These are phyloP conservation scores for Apiotrichum sp. DNA, from an alignment of 1,284 basidiomycete genomes.

Conservation along the genomic window DNA sequence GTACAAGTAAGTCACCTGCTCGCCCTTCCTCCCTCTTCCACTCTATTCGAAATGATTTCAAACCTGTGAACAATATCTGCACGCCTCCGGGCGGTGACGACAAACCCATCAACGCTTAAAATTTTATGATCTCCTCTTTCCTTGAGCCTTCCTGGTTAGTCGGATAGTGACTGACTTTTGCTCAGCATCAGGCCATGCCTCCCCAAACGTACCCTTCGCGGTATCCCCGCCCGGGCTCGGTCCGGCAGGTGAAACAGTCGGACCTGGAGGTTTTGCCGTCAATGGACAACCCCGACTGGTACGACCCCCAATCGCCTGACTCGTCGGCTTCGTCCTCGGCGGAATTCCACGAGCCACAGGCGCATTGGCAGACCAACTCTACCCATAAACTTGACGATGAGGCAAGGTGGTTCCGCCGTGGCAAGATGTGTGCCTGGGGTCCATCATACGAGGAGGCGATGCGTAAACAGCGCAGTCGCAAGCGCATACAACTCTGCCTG, in stretches of 20 bases:
- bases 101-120: slow-evolving; percentile 24
- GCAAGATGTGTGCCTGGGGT: slow-evolving; percentile 46
- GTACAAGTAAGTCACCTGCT: slow-evolving; percentile 4
- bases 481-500: slow-evolving; percentile 34
- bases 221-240: not conserved
- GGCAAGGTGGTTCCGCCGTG: slow-evolving; percentile 39
- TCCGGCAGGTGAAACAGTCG: slow-evolving; percentile 23
- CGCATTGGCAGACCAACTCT: slow-evolving; percentile 33
- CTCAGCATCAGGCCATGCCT: slow-evolving; percentile 13
- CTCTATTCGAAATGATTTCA: slow-evolving; percentile 11
- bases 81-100: slow-evolving; percentile 20
- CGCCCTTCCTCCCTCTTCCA: not conserved
- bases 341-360: slow-evolving; percentile 17
- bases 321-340: slow-evolving; percentile 21
- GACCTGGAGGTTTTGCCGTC: slow-evolving; percentile 38
- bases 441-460: slow-evolving; percentile 39
- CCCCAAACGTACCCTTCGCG: not conserved
- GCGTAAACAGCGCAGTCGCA: slow-evolving; percentile 26
- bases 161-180: not conserved
- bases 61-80: slow-evolving; percentile 25
- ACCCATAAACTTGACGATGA: slow-evolving; percentile 40
- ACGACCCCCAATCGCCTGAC: slow-evolving; percentile 33
- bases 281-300: slow-evolving; percentile 31
- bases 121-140: slow-evolving; percentile 8
- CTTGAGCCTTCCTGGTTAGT: not conserved